phyloP scores from a whole-genome alignment of 2,329 filamentous ascomycete species.

The Grosmannia penicillata region DNA sequence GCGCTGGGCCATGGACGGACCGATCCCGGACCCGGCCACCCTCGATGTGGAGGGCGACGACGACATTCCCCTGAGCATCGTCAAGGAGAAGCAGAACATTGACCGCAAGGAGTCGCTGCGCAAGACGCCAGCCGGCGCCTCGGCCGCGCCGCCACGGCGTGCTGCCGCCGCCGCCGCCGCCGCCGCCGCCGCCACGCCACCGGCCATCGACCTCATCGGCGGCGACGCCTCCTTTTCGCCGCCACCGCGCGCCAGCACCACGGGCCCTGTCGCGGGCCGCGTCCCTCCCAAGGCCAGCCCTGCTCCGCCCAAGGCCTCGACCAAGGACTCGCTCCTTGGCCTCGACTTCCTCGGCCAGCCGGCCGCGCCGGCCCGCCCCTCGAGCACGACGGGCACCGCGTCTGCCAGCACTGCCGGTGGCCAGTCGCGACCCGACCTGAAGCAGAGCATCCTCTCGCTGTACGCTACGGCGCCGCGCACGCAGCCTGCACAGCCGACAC shows the following conservation, averaged over 20 bases:
- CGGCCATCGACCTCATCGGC: constrained; percentile 57
- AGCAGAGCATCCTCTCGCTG: constrained; percentile 91
- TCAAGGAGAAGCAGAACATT: constrained; percentile 51
- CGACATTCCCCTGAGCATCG: constrained; percentile 51
- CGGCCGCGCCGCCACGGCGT: constrained; percentile 16
- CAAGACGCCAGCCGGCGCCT: constrained; percentile 39
- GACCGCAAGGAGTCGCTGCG: constrained; percentile 44
- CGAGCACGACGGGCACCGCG: constrained; percentile 58
- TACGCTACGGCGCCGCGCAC: constrained; percentile 76
- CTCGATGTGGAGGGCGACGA: constrained; percentile 76
- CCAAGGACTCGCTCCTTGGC: constrained; percentile 77
- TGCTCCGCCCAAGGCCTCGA: constrained; percentile 46
- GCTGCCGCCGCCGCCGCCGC: background rate
- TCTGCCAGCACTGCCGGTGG: constrained; percentile 28
- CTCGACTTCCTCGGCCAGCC: constrained; percentile 77
- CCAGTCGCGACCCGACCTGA: constrained; percentile 79
- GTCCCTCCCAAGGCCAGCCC: constrained; percentile 47
- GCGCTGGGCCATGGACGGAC: constrained; percentile 98
- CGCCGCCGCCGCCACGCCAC: constrained; percentile 17
- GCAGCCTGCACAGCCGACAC: constrained; percentile 36
- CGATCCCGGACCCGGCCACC: constrained; percentile 81
- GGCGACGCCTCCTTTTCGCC: constrained; percentile 42
- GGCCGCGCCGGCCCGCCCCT: constrained; percentile 60
- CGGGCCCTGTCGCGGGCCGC: constrained; percentile 46
- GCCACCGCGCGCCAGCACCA: constrained; percentile 57